phyloP scores from a whole-genome alignment of 2,329 filamentous ascomycete genomes.

The Sphaerulina musiva region DNA sequence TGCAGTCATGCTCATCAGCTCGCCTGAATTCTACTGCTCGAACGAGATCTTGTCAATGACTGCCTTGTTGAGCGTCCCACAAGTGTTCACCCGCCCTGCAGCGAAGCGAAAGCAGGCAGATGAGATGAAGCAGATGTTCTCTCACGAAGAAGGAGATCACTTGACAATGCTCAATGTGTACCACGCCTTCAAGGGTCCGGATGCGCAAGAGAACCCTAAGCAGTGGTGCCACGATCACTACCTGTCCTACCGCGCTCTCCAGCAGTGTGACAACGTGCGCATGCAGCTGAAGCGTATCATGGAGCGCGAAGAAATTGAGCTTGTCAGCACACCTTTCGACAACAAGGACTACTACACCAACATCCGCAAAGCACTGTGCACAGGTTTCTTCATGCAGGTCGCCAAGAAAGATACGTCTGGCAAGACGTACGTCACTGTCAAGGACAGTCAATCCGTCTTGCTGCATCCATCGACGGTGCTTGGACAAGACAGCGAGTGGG shows the following conservation, averaged over 20 bases:
- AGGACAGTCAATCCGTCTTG: constrained; percentile 89
- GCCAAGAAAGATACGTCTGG: constrained; percentile 84
- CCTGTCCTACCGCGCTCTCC: constrained; percentile 77
- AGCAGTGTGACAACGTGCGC: constrained; percentile 90
- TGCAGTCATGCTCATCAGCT: constrained; percentile 96
- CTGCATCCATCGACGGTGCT: constrained; percentile 91
- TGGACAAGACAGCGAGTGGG: constrained; percentile 85
- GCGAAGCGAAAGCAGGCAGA: constrained; percentile 83
- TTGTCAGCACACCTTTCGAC: constrained; percentile 82
- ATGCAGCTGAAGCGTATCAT: constrained; percentile 90
- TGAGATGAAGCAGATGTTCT: constrained; percentile 93
- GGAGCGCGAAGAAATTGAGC: constrained; percentile 81
- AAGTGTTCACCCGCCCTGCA: constrained; percentile 85
- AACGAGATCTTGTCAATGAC: constrained; percentile 97
- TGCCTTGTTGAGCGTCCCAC: constrained; percentile 85
- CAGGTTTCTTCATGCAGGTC: constrained; percentile 99
- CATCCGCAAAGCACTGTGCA: constrained; percentile 82
- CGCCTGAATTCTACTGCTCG: constrained; percentile 96
- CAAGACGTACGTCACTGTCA: constrained; percentile 91
- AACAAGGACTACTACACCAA: constrained; percentile 98
- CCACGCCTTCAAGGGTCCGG: constrained; percentile 82
- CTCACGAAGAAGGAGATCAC: constrained; percentile 89
- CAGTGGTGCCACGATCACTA: constrained; percentile 98
- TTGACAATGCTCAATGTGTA: constrained; percentile 95
- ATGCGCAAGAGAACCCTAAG: constrained; percentile 65